Conservation (phyloP, 768 basidiomycete species). For the Rhodotorula graminis region DNA sequence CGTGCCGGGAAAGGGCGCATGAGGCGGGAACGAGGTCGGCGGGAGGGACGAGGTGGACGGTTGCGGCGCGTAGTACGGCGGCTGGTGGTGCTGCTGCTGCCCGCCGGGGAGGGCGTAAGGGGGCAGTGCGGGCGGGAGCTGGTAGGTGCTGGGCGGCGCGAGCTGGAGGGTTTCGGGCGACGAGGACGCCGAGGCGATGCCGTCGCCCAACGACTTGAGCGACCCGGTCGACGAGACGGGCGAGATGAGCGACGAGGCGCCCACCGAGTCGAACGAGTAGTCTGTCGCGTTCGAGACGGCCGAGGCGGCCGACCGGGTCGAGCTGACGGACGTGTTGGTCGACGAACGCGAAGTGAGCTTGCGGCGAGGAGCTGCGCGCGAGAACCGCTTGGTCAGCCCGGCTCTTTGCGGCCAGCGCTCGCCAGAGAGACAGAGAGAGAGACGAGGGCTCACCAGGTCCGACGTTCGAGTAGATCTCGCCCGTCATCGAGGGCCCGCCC, state of each 20-base stretch:
- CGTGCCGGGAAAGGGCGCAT: background rate
- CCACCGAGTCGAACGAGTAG: conserved; percentile 22
- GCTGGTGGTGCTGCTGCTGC: background rate
- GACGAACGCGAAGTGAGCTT: conserved; percentile 3
- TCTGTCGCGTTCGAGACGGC: conserved; percentile 6
- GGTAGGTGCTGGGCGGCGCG: conserved; percentile 5
- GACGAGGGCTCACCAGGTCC: conserved; percentile 26
- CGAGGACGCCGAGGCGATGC: background rate
- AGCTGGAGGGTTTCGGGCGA: conserved; percentile 1
- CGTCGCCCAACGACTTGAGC: conserved; percentile 5
- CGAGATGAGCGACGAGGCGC: conserved; percentile 8
- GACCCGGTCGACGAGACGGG: conserved; percentile 17
- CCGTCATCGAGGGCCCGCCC: conserved; percentile 17
- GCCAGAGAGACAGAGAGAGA: too few species aligned
- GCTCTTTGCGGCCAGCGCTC: background rate
- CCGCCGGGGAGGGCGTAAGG: background rate
- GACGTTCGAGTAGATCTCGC: conserved; percentile 15
- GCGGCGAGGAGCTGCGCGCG: conserved; percentile 14
- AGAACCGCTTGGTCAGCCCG: background rate
- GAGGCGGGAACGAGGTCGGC: background rate
- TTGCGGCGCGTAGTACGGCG: background rate
- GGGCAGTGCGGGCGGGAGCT: background rate
- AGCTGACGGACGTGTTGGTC: conserved; percentile 4
- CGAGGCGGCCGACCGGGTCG: conserved; percentile 1
- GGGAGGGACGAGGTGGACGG: background rate